Evolutionary conservation across 768 basidiomycete species (phyloP).

Genomic region (Trametes villosa): DNA sequence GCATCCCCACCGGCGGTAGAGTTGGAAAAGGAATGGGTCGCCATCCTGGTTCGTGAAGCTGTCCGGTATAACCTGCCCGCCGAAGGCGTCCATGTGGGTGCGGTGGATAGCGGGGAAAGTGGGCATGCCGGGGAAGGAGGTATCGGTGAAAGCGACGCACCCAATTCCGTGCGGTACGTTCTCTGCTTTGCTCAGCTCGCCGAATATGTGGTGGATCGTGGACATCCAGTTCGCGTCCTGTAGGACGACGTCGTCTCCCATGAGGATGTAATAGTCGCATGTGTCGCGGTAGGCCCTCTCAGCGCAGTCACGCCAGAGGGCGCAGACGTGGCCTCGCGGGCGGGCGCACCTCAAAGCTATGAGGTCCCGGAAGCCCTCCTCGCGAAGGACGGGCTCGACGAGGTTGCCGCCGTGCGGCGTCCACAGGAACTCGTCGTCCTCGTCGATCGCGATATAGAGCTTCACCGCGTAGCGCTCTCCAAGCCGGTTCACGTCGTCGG

Average conservation of each 20-base stretch:
- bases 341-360: constrained; percentile 39
- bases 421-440: constrained; percentile 49
- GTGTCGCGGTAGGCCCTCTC: constrained; percentile 49
- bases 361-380: constrained; percentile 44
- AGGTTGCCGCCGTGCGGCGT: constrained; percentile 30
- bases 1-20: constrained; percentile 61
- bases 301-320: constrained; percentile 58
- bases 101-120: constrained; percentile 63
- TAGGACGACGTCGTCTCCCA: constrained; percentile 61
- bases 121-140: constrained; percentile 61
- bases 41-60: constrained; percentile 63
- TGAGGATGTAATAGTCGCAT: constrained; percentile 54
- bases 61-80: constrained; percentile 52
- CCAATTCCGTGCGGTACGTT: constrained; percentile 52
- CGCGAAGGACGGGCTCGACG: constrained; percentile 42
- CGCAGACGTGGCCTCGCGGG: constrained; percentile 53
- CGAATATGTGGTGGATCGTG: constrained; percentile 44
- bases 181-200: constrained; percentile 34
- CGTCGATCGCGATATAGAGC: constrained; percentile 58
- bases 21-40: constrained; percentile 60
- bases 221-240: constrained; percentile 58
- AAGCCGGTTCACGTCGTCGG: constrained; percentile 42
- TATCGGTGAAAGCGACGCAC: constrained; percentile 61
- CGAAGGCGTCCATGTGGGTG: constrained; percentile 59
- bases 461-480: constrained; percentile 42